A percentile compares a stretch with the other conserved stretches of the same genome.
These are phyloP conservation scores for Verticillium klebahnii DNA, from an alignment of 2,329 filamentous ascomycete species.

Conservation along the genomic window DNA sequence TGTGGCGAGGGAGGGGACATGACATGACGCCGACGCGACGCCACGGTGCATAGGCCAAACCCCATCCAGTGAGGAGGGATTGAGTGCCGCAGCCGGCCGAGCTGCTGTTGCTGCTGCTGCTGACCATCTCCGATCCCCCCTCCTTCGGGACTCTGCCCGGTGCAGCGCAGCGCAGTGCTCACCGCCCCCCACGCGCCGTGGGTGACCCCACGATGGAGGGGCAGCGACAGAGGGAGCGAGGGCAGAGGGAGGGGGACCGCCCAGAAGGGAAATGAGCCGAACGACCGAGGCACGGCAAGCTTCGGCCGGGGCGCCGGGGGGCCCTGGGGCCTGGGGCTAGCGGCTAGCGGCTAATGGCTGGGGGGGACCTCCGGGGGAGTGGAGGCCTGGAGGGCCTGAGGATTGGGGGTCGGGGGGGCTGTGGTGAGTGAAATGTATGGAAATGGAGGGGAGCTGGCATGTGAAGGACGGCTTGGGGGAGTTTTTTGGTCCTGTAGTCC, in stretches of 20 bases:
- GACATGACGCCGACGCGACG: not conserved
- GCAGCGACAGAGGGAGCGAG: not conserved
- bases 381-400: not conserved
- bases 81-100: not conserved
- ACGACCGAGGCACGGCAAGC: constrained; percentile 10
- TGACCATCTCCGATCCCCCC: too few relatives aligned
- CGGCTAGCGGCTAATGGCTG: too few relatives aligned
- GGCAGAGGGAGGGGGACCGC: not conserved
- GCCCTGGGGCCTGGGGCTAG: too few relatives aligned
- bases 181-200: not conserved
- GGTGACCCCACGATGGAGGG: not conserved
- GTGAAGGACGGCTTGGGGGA: not conserved
- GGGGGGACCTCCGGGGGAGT: too few relatives aligned
- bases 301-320: not conserved
- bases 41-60: not conserved
- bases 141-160: too few relatives aligned
- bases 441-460: not conserved
- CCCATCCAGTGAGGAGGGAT: not conserved
- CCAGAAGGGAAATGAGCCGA: constrained; percentile 9
- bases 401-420: not conserved
- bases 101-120: not conserved
- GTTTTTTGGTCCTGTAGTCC: not conserved
- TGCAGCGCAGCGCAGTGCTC: not conserved
- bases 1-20: not conserved
- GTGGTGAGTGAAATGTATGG: not conserved